These are phyloP conservation scores for Lophiostoma macrostomum DNA, from an alignment of 495 filamentous ascomycete species.

Conservation along the genomic window DNA sequence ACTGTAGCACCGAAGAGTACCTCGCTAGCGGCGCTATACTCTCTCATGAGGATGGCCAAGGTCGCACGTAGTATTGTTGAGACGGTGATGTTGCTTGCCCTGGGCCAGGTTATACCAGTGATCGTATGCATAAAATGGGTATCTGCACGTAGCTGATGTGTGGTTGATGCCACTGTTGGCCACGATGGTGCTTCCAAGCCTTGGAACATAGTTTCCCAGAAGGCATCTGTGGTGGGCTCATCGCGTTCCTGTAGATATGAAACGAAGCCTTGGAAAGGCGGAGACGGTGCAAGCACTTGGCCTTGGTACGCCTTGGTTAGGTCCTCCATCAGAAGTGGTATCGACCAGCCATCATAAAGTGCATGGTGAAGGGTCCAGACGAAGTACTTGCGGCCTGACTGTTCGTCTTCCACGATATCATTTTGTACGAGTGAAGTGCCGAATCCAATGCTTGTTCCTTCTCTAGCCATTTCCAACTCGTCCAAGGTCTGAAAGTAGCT, in stretches of 20 bases:
- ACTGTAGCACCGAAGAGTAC: constrained; percentile 55
- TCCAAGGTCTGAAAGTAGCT: too few relatives aligned
- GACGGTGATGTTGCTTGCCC: constrained; percentile 37
- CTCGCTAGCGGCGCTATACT: constrained; percentile 47
- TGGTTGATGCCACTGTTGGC: constrained; percentile 16
- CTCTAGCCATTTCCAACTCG: constrained; percentile 9
- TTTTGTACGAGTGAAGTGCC: constrained; percentile 10
- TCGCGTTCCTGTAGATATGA: neutral
- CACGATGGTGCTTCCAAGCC: constrained; percentile 18
- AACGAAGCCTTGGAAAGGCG: constrained; percentile 18
- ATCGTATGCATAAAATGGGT: too few relatives aligned
- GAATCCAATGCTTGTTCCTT: constrained; percentile 3
- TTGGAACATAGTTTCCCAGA: constrained; percentile 35
- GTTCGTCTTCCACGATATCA: constrained; percentile 14
- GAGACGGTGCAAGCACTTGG: neutral
- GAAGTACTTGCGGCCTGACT: too few relatives aligned
- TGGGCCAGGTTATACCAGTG: neutral
- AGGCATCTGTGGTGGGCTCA: constrained; percentile 4
- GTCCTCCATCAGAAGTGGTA: constrained; percentile 18
- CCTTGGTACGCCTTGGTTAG: constrained; percentile 22
- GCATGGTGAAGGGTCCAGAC: constrained; percentile 39
- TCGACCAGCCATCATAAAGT: constrained; percentile 37
- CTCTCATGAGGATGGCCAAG: constrained; percentile 51
- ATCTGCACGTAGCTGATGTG: too few relatives aligned
- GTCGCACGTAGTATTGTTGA: constrained; percentile 53